These are phyloP conservation scores for Coniochaeta pulveracea DNA, from an alignment of 2,329 filamentous ascomycete genomes.

Conservation along the genomic window DNA sequence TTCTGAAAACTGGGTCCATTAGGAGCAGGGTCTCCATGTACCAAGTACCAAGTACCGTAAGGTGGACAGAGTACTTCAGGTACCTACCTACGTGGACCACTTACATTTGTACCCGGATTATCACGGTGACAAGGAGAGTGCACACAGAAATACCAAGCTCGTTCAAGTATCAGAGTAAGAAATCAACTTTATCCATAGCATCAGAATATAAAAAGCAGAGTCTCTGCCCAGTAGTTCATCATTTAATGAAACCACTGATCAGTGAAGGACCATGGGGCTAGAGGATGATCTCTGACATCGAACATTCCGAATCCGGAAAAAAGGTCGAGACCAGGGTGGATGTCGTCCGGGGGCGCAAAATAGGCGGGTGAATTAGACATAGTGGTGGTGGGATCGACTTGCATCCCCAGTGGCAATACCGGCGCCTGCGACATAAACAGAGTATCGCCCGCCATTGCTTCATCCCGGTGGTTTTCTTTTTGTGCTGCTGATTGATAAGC, in stretches of 20 bases:
- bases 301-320: not conserved
- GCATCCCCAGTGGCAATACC: not conserved
- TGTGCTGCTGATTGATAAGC: not conserved
- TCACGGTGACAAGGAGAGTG: no score
- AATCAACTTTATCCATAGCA: no score
- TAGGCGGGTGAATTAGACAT: not conserved
- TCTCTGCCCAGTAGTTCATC: no score
- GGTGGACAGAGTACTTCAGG: no score
- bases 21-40: no score
- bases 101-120: no score
- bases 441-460: not conserved
- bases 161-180: no score
- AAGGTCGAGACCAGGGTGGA: not conserved
- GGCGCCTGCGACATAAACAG: not conserved
- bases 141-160: no score
- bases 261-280: constrained; percentile 1
- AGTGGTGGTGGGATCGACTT: not conserved
- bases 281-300: not conserved
- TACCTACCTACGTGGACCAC: no score
- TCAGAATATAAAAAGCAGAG: no score
- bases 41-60: no score
- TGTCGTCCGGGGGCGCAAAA: not conserved
- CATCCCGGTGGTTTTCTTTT: not conserved
- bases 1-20: no score
- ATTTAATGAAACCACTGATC: constrained; percentile 1